phyloP scores from a whole-genome alignment of 805 yeast species.

The Pichia nanzhaoensis region DNA sequence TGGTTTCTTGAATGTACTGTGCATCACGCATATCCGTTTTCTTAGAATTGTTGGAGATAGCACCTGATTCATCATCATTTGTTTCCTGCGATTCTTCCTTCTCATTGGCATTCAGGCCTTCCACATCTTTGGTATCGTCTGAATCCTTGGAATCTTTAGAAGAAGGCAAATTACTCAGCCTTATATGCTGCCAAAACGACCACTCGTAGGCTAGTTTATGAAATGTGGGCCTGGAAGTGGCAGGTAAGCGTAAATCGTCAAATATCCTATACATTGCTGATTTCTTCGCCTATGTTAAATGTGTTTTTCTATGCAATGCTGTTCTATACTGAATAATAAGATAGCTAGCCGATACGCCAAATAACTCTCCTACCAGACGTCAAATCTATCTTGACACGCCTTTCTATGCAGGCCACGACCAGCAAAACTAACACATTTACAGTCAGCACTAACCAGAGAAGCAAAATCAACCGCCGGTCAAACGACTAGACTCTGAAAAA shows the following conservation, averaged over 20 bases:
- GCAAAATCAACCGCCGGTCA: background rate
- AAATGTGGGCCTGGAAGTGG: background rate
- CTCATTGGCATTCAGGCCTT: background rate
- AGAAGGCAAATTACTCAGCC: conserved; percentile 21
- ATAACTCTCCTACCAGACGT: no score
- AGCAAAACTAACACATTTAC: no score
- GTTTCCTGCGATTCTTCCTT: conserved; percentile 1
- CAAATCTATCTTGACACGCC: no score
- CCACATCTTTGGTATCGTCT: no score
- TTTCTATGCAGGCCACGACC: no score
- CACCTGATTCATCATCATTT: conserved; percentile 10
- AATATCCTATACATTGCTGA: conserved; percentile 6
- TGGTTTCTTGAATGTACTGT: conserved; percentile 39
- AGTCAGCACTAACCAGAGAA: background rate
- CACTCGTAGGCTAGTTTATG: conserved; percentile 42
- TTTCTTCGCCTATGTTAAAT: no score
- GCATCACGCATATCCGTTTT: conserved; percentile 10
- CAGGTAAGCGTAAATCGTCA: conserved; percentile 3
- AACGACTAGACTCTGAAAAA: no score
- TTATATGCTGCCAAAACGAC: conserved; percentile 44
- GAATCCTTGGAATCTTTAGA: background rate
- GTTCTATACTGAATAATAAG: no score
- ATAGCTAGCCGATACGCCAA: no score
- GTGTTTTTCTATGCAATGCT: no score
- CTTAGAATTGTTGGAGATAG: conserved; percentile 4